A percentile compares a stretch with the other conserved stretches of the same genome.
phyloP scores from a whole-genome alignment of 2,329 filamentous ascomycete genomes.

The Calonectria ilicicola region DNA sequence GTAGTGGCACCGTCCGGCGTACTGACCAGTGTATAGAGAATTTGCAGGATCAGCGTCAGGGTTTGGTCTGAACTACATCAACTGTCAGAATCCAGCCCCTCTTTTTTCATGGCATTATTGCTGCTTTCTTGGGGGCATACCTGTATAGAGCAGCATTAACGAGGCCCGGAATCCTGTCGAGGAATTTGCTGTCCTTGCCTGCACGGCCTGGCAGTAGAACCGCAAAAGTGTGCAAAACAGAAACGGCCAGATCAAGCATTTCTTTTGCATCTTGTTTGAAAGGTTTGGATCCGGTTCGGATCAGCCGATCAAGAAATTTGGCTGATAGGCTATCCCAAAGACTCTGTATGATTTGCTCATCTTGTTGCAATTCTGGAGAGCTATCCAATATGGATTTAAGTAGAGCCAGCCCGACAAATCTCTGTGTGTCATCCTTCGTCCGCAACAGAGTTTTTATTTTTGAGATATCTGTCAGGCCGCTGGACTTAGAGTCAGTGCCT shows the following conservation, averaged over 20 bases:
- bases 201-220: conserved; percentile 65
- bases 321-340: conserved; percentile 72
- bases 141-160: conserved; percentile 66
- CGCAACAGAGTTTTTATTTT: conserved; percentile 68
- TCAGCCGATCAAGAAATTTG: conserved; percentile 73
- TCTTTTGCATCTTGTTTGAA: conserved; percentile 62
- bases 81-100: background rate
- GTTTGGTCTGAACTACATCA: conserved; percentile 63
- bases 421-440: conserved; percentile 73
- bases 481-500: conserved; percentile 22
- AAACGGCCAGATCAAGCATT: conserved; percentile 73
- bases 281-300: conserved; percentile 63
- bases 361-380: conserved; percentile 61
- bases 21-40: conserved; percentile 67
- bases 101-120: too few species aligned
- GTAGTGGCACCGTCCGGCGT: conserved; percentile 61
- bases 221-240: conserved; percentile 72
- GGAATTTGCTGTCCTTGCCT: conserved; percentile 59
- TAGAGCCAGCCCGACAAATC: conserved; percentile 75
- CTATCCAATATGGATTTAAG: conserved; percentile 76
- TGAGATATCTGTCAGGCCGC: conserved; percentile 45
- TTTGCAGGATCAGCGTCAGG: conserved; percentile 65
- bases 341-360: conserved; percentile 57
- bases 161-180: conserved; percentile 65
- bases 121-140: conserved; percentile 48